Conservation (phyloP, 768 basidiomycete species). For the Galerina sulciceps region DNA sequence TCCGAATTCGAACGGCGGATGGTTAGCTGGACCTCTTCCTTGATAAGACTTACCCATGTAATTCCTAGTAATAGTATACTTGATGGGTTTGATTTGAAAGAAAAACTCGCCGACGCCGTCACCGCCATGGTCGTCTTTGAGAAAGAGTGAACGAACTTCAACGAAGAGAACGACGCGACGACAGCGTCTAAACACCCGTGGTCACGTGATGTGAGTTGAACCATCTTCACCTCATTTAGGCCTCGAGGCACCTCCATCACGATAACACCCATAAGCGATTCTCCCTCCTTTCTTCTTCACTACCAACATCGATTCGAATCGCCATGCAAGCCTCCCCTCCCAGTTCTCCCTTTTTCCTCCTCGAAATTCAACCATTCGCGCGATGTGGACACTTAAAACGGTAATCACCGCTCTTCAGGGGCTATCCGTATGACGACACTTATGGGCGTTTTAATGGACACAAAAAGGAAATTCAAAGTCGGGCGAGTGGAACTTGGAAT, state of each 20-base stretch:
- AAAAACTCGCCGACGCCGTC: too few species aligned
- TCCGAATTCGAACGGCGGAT: background rate
- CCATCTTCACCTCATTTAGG: slow-evolving; percentile 1
- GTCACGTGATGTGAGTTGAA: slow-evolving; percentile 1
- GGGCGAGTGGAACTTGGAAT: background rate
- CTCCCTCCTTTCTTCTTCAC: background rate
- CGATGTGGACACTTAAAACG: background rate
- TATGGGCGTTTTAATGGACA: slow-evolving; percentile 3
- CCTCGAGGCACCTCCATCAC: slow-evolving; percentile 14
- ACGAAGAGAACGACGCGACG: too few species aligned
- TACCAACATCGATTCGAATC: background rate
- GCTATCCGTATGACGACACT: background rate
- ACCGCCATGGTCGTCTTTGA: too few species aligned
- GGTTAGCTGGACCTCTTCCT: background rate
- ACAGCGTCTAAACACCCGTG: background rate
- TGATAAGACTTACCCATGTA: too few species aligned
- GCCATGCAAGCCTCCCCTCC: background rate
- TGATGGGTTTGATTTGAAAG: too few species aligned
- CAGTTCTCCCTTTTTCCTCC: background rate
- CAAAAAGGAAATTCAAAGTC: background rate
- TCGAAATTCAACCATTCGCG: background rate
- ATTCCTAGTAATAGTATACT: too few species aligned
- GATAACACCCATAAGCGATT: slow-evolving; percentile 9
- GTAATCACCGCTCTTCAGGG: slow-evolving; percentile 7
- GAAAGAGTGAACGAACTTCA: too few species aligned